phyloP scores from a whole-genome alignment of 208 protist genomes.

The Lotmaria passim region DNA sequence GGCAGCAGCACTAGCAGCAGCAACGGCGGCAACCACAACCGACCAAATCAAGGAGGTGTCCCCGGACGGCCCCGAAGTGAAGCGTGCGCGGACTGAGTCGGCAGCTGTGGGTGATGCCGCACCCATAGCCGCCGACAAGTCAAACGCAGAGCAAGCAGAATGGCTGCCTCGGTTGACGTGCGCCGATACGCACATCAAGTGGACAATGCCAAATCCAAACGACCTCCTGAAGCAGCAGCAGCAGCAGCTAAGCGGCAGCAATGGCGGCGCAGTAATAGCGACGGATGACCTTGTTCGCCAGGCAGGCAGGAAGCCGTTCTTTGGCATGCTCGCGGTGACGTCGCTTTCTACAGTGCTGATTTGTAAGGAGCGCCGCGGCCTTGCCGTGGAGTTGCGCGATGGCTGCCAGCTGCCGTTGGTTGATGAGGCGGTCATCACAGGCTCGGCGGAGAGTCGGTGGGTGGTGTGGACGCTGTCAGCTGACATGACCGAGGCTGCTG shows the following conservation, averaged over 20 bases:
- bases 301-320: constrained; percentile 28
- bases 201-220: constrained; percentile 57
- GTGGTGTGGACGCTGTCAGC: constrained; percentile 49
- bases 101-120: too few species aligned
- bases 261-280: neutral
- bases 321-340: constrained; percentile 58
- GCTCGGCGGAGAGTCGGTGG: constrained; percentile 54
- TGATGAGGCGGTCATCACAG: constrained; percentile 33
- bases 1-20: neutral
- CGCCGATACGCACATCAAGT: constrained; percentile 68
- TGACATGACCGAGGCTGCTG: constrained; percentile 2
- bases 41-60: neutral
- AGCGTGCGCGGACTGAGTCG: neutral
- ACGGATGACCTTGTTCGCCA: neutral
- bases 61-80: neutral
- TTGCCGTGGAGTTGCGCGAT: constrained; percentile 64
- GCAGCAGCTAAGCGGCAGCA: neutral
- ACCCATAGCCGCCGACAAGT: neutral
- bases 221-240: constrained; percentile 7
- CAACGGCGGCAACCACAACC: neutral
- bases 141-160: neutral
- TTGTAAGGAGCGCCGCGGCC: constrained; percentile 48
- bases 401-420: constrained; percentile 56
- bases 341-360: constrained; percentile 56
- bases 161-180: constrained; percentile 37